These are phyloP conservation scores for Hippophae tibetana DNA, from an alignment of 306 rosid genomes.

Conservation along the genomic window DNA sequence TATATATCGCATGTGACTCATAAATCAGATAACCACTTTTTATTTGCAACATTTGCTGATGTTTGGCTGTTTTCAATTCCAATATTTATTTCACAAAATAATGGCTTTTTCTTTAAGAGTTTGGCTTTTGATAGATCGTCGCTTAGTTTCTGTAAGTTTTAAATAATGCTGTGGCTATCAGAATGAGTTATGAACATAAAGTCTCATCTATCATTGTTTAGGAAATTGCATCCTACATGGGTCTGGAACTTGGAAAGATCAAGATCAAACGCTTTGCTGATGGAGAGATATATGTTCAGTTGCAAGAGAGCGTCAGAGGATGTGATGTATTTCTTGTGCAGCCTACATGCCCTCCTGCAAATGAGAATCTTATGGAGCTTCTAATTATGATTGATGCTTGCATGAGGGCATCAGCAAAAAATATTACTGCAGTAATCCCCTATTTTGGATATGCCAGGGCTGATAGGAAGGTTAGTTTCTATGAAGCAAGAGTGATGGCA, in stretches of 20 bases:
- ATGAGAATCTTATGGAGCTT: conserved; percentile 94
- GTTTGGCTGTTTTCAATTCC: too few species aligned
- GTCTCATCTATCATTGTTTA: conserved; percentile 17
- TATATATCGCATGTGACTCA: too few species aligned
- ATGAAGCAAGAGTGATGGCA: neutral
- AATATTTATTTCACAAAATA: too few species aligned
- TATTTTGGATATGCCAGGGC: conserved; percentile 98
- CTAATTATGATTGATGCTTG: conserved; percentile 90
- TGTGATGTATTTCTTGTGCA: conserved; percentile 93
- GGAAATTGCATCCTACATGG: conserved; percentile 97
- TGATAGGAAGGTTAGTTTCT: conserved; percentile 67
- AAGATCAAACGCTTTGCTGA: conserved; percentile 95
- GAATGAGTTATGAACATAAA: neutral
- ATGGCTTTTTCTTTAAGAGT: too few species aligned
- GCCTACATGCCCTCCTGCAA: conserved; percentile 97
- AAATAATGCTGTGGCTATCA: neutral
- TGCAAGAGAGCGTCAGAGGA: conserved; percentile 96
- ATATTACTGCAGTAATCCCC: conserved; percentile 87
- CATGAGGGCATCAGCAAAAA: conserved; percentile 93
- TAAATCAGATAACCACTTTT: too few species aligned
- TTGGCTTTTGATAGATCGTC: too few species aligned
- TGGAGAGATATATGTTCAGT: conserved; percentile 89
- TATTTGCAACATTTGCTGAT: too few species aligned
- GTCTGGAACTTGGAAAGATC: conserved; percentile 75
- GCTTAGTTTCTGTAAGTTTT: neutral